Base-by-base conservation (phyloP, 2,329 filamentous ascomycete species). In the Aspergillus ustus region DNA sequence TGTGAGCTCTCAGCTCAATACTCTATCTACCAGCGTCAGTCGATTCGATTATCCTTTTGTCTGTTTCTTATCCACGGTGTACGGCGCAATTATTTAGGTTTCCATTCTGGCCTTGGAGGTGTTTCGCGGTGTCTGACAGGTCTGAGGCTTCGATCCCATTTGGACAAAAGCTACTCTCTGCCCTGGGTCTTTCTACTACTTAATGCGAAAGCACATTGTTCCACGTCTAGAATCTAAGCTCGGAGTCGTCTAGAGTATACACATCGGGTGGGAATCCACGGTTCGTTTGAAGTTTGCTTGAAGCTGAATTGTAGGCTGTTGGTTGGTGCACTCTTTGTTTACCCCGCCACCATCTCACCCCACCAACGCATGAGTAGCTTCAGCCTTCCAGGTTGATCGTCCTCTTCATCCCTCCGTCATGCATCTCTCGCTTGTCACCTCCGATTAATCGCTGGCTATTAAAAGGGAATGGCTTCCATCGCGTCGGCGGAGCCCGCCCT, bases 31-130 rank as follows among this genome's bases (percentile, higher is more conserved):
- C 44, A 62, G 60, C 60, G 56, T 50, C 29, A 20, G 29, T 58
- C 45, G 4, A 17, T n/a, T 31, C 46, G 51, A 45, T 28, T 55
- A 29, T 28, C n/a, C 40, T 62, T 62, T 60, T 57, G n/a, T 37
- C 40, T 50, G 25, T 25, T 54, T 44, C 50, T 59, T 55, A 52
- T 34, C 31, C 54, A 46, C 28, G 66, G 67, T 65, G 67, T 67
- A 67, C 59, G 67, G 67, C 67, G 67, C 58, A 61, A 65, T 64
- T 63, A 49, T 43, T 25, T 61, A 50, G 48, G 58, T 54, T 62
- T 61, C 56, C n/a, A 43, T 66, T 59, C 58, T 64, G 63, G 59
- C 51, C 53, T 60, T 59, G 59, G 59, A 57, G 65, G 67, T 63
- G 64, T 69, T 67, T 44, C 66, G 65, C 62, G 62, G 61, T 64